phyloP scores from a whole-genome alignment of 768 basidiomycete genomes.

The Lactarius evosmus region DNA sequence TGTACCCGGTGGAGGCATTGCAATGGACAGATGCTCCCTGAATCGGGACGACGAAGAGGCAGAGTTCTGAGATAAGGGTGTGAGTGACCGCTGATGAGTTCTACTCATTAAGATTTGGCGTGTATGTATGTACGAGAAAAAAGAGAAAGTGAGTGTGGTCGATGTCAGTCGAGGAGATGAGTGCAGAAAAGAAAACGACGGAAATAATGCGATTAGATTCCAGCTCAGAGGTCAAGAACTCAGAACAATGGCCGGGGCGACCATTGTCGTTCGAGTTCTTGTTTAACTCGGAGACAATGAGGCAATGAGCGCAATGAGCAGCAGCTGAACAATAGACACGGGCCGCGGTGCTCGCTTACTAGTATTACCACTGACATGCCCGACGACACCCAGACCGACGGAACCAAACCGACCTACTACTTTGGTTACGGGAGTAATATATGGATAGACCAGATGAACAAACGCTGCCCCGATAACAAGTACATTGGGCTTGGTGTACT shows the following conservation, averaged over 20 bases:
- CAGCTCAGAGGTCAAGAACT: neutral
- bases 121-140: neutral
- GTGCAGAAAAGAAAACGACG: neutral
- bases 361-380: slow-evolving; percentile 5
- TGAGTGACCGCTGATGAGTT: slow-evolving; percentile 1
- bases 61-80: slow-evolving; percentile 10
- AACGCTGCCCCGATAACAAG: slow-evolving; percentile 21
- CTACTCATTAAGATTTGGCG: slow-evolving; percentile 16
- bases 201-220: neutral
- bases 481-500: slow-evolving; percentile 13
- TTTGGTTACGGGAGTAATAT: slow-evolving; percentile 25
- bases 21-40: slow-evolving; percentile 23
- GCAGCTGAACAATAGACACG: neutral
- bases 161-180: neutral
- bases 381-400: neutral
- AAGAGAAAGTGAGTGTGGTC: neutral
- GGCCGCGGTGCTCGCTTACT: neutral
- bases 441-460: slow-evolving; percentile 25
- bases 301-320: neutral
- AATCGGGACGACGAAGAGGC: slow-evolving; percentile 6
- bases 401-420: neutral
- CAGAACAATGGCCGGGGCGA: neutral
- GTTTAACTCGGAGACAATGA: neutral
- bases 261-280: neutral
- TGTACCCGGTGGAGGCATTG: slow-evolving; percentile 27